Conservation (phyloP, 495 filamentous ascomycete species). For the Aspergillus bridgeri region DNA sequence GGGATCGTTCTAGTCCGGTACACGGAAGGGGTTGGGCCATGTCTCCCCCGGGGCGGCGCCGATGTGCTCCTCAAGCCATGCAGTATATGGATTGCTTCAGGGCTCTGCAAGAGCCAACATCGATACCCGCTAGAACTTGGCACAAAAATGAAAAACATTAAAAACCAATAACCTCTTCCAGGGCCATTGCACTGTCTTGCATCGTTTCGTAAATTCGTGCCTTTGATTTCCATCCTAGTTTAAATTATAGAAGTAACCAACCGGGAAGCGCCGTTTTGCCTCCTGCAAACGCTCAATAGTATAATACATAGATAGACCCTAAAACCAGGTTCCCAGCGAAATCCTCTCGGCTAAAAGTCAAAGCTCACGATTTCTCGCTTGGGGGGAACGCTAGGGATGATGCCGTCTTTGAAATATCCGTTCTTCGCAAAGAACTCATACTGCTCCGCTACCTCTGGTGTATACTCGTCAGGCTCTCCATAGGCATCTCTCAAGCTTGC, state of each 20-base stretch:
- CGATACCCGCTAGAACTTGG: constrained; percentile 38
- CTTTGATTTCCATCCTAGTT: not conserved
- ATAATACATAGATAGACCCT: constrained; percentile 4
- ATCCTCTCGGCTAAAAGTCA: constrained; percentile 49
- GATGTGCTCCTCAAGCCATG: constrained; percentile 19
- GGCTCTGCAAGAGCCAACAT: constrained; percentile 16
- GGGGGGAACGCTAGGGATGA: constrained; percentile 69
- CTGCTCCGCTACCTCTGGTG: constrained; percentile 47
- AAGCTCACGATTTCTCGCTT: constrained; percentile 70
- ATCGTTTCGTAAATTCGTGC: not conserved
- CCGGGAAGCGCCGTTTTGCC: not conserved
- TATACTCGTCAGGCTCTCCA: constrained; percentile 39
- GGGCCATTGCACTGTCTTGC: constrained; percentile 18
- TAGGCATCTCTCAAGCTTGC: constrained; percentile 37
- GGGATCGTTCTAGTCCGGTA: constrained; percentile 18
- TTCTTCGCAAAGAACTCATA: constrained; percentile 58
- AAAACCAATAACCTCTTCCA: constrained; percentile 19
- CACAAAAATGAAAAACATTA: constrained; percentile 37
- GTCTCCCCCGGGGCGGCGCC: constrained; percentile 18
- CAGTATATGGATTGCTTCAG: constrained; percentile 16
- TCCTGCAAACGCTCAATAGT: not conserved
- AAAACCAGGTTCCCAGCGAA: not conserved
- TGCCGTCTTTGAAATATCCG: constrained; percentile 58
- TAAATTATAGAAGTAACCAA: not conserved
- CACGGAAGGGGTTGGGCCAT: constrained; percentile 13